phyloP scores from a whole-genome alignment of 2,329 filamentous ascomycete genomes.

The Nothophaeocryptopus gaeumannii region DNA sequence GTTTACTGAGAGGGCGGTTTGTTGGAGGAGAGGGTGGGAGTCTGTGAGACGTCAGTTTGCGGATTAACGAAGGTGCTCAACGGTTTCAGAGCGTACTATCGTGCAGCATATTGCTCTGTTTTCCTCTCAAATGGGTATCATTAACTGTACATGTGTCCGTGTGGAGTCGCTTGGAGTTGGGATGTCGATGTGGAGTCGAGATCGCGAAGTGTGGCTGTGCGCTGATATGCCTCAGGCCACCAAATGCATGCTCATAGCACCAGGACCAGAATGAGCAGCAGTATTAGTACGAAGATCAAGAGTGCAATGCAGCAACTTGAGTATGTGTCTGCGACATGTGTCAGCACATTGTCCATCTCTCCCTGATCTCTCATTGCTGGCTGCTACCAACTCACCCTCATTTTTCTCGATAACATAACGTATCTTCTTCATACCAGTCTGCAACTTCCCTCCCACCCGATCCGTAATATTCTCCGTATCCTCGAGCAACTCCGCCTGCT shows the following conservation, averaged over 20 bases:
- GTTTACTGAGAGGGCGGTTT: conserved; percentile 89
- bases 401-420: conserved; percentile 81
- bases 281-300: conserved; percentile 81
- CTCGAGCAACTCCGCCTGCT: conserved; percentile 86
- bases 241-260: conserved; percentile 48
- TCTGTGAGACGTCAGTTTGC: conserved; percentile 30
- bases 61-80: too few species aligned
- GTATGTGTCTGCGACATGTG: conserved; percentile 52
- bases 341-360: conserved; percentile 19
- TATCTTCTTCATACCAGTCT: conserved; percentile 83
- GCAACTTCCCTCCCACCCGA: conserved; percentile 78
- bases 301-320: conserved; percentile 90
- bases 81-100: conserved; percentile 29
- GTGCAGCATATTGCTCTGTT: conserved; percentile 29
- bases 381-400: conserved; percentile 64
- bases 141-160: neutral
- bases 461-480: conserved; percentile 82
- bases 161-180: conserved; percentile 1
- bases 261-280: conserved; percentile 77
- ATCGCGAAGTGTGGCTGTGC: neutral
- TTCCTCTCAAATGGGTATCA: neutral
- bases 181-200: conserved; percentile 1
- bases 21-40: conserved; percentile 82
- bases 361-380: conserved; percentile 3
- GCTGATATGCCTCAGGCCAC: neutral